Evolutionary conservation across 1,139 yeast genomes (phyloP), one percentile per base, ranked within the genome.

Genomic region (Waltiozyma sp.): DNA sequence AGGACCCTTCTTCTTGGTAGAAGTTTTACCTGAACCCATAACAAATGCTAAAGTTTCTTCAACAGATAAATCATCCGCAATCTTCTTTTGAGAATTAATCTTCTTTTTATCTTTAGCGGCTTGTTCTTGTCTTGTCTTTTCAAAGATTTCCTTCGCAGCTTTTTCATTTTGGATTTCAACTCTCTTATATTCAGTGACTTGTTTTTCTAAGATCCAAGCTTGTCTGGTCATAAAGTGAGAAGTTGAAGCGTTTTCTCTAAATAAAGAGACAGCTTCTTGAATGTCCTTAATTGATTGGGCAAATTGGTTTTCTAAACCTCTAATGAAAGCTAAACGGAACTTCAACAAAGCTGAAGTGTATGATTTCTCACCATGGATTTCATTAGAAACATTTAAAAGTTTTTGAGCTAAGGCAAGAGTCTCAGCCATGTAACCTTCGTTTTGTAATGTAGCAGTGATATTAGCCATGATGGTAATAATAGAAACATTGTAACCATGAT

Each of bases 41-140:
- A 82, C 79, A 54, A 74, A 82, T 42, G 70, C 69, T 63, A 81
- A 66, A 49, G 82, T 74, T 46, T 80, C 89, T 42, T 80, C 89
- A 45, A 81, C 73, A 18, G 84, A 76, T 40, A 19, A 36, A 35
- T 31, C 15, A 38, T 23, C 41, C 18, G 24, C 8, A 4, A 18
- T 21, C 19, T 19, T 37, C 28, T 34, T 45, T n/a, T 31, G 15
- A 31, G 34, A 31, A 7, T 4, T 4, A 42, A 37, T 49, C 40
- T 47, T 50, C 24, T 40, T 46, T 28, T 40, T 46, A 48, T 43
- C 57, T 52, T 43, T 55, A 51, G 14, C 51, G 13, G 37, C 37
- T 35, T 35, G 41, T 36, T 44, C 41, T 43, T 45, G 46, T 34
- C 46, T 37, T 37, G 46, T 39, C 37, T 47, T 45, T 37, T 47